Conservation (phyloP, 768 basidiomycete species). For the Pleurotus giganteus region DNA sequence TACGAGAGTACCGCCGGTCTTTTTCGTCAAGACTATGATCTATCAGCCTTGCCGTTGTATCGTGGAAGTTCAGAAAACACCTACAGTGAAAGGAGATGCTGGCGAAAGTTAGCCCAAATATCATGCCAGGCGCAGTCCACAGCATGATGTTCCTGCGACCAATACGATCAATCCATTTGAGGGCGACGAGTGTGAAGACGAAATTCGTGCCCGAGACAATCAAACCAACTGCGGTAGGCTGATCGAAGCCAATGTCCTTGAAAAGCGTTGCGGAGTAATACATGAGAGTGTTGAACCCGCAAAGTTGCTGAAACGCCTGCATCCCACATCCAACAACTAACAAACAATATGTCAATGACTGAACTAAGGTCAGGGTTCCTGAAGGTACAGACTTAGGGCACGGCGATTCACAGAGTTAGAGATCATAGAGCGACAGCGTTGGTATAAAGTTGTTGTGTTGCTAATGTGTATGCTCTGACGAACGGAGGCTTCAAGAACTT, state of each 20-base stretch:
- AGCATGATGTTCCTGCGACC: conserved; percentile 72
- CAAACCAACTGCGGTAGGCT: conserved; percentile 79
- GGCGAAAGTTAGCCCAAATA: conserved; percentile 60
- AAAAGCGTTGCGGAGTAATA: conserved; percentile 78
- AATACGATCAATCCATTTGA: conserved; percentile 71
- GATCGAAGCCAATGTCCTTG: conserved; percentile 76
- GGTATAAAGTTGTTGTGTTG: conserved; percentile 57
- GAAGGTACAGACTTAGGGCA: conserved; percentile 59
- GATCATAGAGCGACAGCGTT: conserved; percentile 55
- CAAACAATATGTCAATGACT: neutral
- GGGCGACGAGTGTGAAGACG: conserved; percentile 71
- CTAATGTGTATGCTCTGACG: conserved; percentile 59
- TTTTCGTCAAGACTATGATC: conserved; percentile 50
- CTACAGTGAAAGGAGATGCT: conserved; percentile 65
- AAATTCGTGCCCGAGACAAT: conserved; percentile 81
- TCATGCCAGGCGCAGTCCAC: conserved; percentile 71
- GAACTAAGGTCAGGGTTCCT: neutral
- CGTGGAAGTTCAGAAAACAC: conserved; percentile 18
- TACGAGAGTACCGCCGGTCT: conserved; percentile 60
- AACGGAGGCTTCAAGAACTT: conserved; percentile 59
- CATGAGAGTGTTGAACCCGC: conserved; percentile 82
- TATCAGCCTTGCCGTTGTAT: neutral
- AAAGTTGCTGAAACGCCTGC: conserved; percentile 82
- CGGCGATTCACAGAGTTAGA: conserved; percentile 59
- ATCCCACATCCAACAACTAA: conserved; percentile 75